Evolutionary conservation across 73 alveolate genomes (phyloP).

Genomic region (Durusdinium trenchii): DNA sequence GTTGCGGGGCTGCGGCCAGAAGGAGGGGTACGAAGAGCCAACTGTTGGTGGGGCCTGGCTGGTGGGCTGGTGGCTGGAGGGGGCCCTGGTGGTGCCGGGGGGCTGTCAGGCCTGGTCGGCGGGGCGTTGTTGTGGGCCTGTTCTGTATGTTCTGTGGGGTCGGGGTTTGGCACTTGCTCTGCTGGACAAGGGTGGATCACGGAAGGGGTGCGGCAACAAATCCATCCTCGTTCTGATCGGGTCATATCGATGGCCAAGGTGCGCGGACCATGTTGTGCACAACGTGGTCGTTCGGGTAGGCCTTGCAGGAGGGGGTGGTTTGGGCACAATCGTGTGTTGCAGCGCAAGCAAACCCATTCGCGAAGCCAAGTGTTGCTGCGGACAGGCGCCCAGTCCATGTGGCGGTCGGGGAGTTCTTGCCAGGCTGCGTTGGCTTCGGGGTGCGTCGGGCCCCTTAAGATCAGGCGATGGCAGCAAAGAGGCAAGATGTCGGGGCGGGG

Average conservation of each 20-base stretch:
- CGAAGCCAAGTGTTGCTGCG: background rate
- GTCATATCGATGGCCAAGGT: background rate
- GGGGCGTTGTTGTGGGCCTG: no score
- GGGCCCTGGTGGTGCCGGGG: no score
- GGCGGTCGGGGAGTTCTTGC: conserved; percentile 47
- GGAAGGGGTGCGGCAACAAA: background rate
- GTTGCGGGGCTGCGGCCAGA: background rate
- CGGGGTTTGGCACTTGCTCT: background rate
- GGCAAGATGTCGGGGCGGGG: background rate
- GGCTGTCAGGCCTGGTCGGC: no score
- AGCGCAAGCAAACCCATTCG: background rate
- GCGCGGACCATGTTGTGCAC: background rate
- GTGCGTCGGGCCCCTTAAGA: background rate
- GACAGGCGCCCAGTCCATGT: conserved; percentile 25
- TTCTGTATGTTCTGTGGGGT: background rate
- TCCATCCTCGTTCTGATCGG: background rate
- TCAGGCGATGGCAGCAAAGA: background rate
- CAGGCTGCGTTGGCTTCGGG: background rate
- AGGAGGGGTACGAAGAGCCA: background rate
- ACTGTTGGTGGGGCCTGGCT: conserved; percentile 16
- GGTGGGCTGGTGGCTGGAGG: background rate
- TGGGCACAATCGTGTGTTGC: background rate
- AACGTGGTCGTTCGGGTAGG: background rate
- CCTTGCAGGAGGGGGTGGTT: background rate
- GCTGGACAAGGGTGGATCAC: background rate